Conservation (phyloP, 2,329 filamentous ascomycete genomes). For the Aureobasidium melanogenum region DNA sequence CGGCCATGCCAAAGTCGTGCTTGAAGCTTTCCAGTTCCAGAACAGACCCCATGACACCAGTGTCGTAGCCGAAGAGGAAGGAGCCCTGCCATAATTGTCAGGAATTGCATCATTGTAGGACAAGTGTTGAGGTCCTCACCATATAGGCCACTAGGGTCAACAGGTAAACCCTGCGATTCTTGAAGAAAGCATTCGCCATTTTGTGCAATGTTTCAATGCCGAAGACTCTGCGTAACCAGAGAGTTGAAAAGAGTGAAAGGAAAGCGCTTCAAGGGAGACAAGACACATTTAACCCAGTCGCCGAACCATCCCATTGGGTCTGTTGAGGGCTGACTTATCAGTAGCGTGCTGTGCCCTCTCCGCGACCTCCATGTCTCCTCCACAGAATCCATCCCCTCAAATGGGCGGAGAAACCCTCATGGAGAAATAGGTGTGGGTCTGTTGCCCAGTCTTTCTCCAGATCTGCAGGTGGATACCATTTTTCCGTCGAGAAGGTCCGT, state of each 20-base stretch:
- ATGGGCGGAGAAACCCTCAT: constrained; percentile 1
- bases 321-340: background rate
- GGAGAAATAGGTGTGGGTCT: constrained; percentile 9
- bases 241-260: background rate
- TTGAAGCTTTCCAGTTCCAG: constrained; percentile 51
- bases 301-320: background rate
- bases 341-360: background rate
- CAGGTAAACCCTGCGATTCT: constrained; percentile 37
- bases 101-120: background rate
- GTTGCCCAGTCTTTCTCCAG: constrained; percentile 2
- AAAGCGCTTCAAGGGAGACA: background rate
- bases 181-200: constrained; percentile 22
- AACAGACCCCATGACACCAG: constrained; percentile 59
- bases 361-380: background rate
- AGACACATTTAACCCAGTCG: background rate
- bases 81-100: constrained; percentile 18
- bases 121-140: constrained; percentile 23
- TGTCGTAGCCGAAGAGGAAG: constrained; percentile 34
- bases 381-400: background rate
- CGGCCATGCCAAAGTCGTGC: constrained; percentile 18
- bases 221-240: background rate
- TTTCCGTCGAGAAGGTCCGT: background rate
- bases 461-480: constrained; percentile 8
- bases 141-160: constrained; percentile 36
- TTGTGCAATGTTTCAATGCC: background rate